Base-by-base conservation (phyloP, 2,329 filamentous ascomycete genomes). In the Acephala macrosclerotiorum region DNA sequence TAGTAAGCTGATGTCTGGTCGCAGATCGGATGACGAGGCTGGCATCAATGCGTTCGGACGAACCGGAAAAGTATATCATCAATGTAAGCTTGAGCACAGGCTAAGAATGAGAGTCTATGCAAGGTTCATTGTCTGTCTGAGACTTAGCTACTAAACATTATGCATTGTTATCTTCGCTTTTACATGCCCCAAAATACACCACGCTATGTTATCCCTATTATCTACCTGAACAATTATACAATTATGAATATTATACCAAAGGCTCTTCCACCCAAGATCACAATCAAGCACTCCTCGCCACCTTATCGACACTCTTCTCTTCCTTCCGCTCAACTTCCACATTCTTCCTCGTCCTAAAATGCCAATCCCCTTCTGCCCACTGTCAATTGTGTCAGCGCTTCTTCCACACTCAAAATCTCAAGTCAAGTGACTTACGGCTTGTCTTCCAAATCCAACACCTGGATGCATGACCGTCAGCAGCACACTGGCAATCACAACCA, bases 381-480 rank as follows among this genome's bases (percentile, higher is more conserved):
- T 40, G 18, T 40, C 18, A 12, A 12, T 16, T 40, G n/a, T 11
- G 9, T 40, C 36, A 40, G 8, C 9, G 2, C 18, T 3, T 2
- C 3, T 40, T 40, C 36, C 18, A 40, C 9, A 11, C 12, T 40
- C 36, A 40, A 40, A 40, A 40, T 40, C 3, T 12, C 18, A 40
- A 40, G 18, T 40, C 36, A 11, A 40, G 36, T 40, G 36, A 40
- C 36, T 3, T 40, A 40, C 36, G 14, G 33, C 49, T 8, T 25
- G n/a, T 26, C 25, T 62, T 35, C 25, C 51, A 47, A 62, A 56
- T 18, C 3, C 36, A 12, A 56, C 45, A 2, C 76, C 76, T 0
- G 77, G 77, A 51, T 77, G 75, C 58, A 74, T 68, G 20, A 73
- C 26, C 25, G 75, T 77, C 56, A 78, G 61, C 5, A 64, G 47